Evolutionary conservation across 495 filamentous ascomycete species (phyloP).

Genomic region (Penicillium goetzii): DNA sequence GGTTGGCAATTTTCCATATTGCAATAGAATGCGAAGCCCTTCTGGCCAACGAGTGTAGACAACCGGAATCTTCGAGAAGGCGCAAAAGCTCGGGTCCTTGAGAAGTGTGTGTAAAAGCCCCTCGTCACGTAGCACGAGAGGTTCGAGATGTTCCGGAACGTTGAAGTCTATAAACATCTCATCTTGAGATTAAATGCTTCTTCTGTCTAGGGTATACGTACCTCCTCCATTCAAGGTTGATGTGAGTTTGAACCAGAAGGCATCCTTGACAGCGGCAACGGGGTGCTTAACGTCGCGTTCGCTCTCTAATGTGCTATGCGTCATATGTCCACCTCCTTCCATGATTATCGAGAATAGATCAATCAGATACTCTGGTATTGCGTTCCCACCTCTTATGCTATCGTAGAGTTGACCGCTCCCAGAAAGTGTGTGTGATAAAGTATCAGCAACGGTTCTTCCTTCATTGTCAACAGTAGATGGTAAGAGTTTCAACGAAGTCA

Average conservation of each 20-base stretch:
- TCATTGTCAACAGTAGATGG: not conserved
- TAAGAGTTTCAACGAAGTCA: not conserved
- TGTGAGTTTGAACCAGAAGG: too few relatives aligned
- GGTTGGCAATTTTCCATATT: not conserved
- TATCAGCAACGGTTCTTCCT: not conserved
- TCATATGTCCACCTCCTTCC: not conserved
- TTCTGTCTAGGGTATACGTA: too few relatives aligned
- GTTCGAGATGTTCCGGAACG: not conserved
- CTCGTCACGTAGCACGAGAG: not conserved
- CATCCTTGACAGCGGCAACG: too few relatives aligned
- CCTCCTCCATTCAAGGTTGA: too few relatives aligned
- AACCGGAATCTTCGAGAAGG: not conserved
- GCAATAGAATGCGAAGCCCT: not conserved
- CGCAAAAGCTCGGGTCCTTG: not conserved
- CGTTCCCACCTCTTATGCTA: not conserved
- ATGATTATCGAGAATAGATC: not conserved
- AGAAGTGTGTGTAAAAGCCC: not conserved
- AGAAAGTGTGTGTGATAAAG: not conserved
- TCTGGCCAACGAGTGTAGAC: not conserved
- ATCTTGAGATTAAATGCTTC: too few relatives aligned
- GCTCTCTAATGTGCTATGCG: too few relatives aligned
- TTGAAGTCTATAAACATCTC: not conserved
- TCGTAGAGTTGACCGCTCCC: too few relatives aligned
- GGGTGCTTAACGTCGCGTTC: not conserved
- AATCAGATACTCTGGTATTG: not conserved